A percentile compares a stretch with the other conserved stretches of the same genome.
phyloP scores from a whole-genome alignment of 2,329 filamentous ascomycete genomes.

The Lizonia empirigonia region DNA sequence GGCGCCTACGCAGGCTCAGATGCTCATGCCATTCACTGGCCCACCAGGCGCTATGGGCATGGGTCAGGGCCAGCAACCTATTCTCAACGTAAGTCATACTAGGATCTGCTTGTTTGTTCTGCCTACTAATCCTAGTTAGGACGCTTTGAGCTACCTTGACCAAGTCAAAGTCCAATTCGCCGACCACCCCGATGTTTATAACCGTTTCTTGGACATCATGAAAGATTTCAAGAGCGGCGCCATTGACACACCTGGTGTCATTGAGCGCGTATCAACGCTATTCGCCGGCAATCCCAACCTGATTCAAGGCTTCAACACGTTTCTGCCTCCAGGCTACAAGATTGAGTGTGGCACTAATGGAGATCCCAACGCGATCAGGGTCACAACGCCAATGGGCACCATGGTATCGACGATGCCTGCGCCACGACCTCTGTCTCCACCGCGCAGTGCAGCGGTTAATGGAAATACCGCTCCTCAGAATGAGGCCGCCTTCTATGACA shows the following conservation, averaged over 20 bases:
- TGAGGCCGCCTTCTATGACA: conserved; percentile 46
- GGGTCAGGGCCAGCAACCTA: conserved; percentile 81
- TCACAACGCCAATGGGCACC: conserved; percentile 97
- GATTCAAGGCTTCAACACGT: conserved; percentile 98
- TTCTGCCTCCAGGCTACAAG: conserved; percentile 90
- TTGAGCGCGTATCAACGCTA: conserved; percentile 91
- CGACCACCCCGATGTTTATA: conserved; percentile 96
- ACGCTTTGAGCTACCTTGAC: conserved; percentile 93
- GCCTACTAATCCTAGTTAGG: conserved; percentile 49
- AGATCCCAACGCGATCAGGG: conserved; percentile 93
- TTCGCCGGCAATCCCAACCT: conserved; percentile 95
- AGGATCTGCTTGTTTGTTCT: conserved; percentile 1
- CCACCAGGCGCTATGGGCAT: conserved; percentile 61
- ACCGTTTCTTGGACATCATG: conserved; percentile 97
- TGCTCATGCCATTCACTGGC: conserved; percentile 57
- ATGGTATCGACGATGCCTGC: conserved; percentile 84
- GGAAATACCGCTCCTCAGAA: conserved; percentile 58
- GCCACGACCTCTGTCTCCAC: conserved; percentile 53
- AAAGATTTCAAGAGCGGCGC: conserved; percentile 99
- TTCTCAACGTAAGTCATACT: conserved; percentile 61
- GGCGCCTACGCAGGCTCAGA: conserved; percentile 58
- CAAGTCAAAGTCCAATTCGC: conserved; percentile 98
- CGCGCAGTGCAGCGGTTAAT: conserved; percentile 58
- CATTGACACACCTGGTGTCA: conserved; percentile 97
- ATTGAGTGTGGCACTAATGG: conserved; percentile 95